Conservation (phyloP, 2,329 filamentous ascomycete species). For the Epichloe sp. region DNA sequence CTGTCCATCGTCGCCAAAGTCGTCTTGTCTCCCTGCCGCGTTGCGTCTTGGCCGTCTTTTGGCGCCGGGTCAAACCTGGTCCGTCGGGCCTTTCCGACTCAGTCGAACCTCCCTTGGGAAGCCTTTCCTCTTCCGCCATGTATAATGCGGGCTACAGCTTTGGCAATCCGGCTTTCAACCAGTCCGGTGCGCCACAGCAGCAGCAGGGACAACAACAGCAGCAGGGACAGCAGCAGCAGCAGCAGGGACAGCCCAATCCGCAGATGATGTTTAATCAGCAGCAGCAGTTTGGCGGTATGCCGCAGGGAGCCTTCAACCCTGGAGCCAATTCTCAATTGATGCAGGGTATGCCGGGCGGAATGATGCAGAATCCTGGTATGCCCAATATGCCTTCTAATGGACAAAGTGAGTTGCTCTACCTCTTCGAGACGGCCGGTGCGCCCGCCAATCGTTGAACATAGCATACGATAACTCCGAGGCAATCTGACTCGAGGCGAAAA, state of each 20-base stretch:
- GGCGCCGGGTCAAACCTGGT: neutral
- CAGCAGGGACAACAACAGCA: constrained; percentile 29
- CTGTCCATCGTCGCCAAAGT: too few species aligned
- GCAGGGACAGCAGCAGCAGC: constrained; percentile 31
- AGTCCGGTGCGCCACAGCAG: constrained; percentile 11
- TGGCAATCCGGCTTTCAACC: constrained; percentile 37
- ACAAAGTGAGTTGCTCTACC: constrained; percentile 37
- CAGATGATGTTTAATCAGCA: constrained; percentile 47
- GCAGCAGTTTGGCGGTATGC: constrained; percentile 43
- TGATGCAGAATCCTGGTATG: constrained; percentile 52
- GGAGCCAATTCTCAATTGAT: constrained; percentile 43
- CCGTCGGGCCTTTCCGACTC: neutral
- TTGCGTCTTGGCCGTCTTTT: neutral
- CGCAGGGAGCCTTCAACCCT: constrained; percentile 36
- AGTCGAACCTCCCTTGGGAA: neutral
- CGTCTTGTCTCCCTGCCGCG: neutral
- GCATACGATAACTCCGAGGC: too few species aligned
- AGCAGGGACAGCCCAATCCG: constrained; percentile 28
- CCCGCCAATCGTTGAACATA: neutral
- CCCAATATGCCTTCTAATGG: constrained; percentile 46
- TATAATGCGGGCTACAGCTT: constrained; percentile 43
- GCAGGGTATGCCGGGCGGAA: constrained; percentile 39
- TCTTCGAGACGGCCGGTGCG: neutral
- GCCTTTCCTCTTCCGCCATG: constrained; percentile 23
- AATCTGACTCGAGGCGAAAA: too few species aligned